Evolutionary conservation across 2,329 filamentous ascomycete species (phyloP).

Genomic region (Exophiala mesophila): DNA sequence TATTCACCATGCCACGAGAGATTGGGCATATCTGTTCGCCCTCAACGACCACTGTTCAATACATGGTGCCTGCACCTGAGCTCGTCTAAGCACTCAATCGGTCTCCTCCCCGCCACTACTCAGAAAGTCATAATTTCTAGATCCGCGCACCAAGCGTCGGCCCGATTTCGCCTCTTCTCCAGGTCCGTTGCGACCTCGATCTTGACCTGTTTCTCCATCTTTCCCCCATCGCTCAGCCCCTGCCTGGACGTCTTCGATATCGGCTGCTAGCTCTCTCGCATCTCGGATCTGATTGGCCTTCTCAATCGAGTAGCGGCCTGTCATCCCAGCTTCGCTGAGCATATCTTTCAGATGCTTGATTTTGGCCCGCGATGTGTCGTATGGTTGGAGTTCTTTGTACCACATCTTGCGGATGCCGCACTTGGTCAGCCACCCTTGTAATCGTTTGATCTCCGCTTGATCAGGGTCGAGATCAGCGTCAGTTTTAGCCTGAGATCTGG

Average conservation of each 20-base stretch:
- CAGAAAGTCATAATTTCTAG: slow-evolving; percentile 53
- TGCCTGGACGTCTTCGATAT: slow-evolving; percentile 78
- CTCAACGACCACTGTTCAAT: too few relatives aligned
- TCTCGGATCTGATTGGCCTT: slow-evolving; percentile 86
- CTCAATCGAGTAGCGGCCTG: slow-evolving; percentile 77
- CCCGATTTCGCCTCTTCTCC: slow-evolving; percentile 32
- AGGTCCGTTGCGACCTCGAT: slow-evolving; percentile 30
- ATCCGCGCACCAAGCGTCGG: slow-evolving; percentile 40
- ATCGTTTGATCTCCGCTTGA: slow-evolving; percentile 75
- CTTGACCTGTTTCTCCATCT: slow-evolving; percentile 39
- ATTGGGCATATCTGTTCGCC: too few relatives aligned
- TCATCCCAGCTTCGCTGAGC: slow-evolving; percentile 80
- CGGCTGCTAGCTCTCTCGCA: slow-evolving; percentile 72
- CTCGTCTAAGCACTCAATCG: slow-evolving; percentile 35
- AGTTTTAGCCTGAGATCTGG: slow-evolving; percentile 37
- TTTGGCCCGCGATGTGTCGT: slow-evolving; percentile 69
- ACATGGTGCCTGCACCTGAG: too few relatives aligned
- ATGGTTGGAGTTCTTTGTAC: slow-evolving; percentile 75
- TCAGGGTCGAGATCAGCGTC: slow-evolving; percentile 54
- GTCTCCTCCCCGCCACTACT: slow-evolving; percentile 64
- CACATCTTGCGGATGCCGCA: slow-evolving; percentile 92
- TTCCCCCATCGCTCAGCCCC: slow-evolving; percentile 74
- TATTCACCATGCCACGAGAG: too few relatives aligned
- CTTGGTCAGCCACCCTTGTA: slow-evolving; percentile 81
- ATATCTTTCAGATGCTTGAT: slow-evolving; percentile 74